phyloP scores from a whole-genome alignment of 2,329 filamentous ascomycete species.

The Orbilia javanica region DNA sequence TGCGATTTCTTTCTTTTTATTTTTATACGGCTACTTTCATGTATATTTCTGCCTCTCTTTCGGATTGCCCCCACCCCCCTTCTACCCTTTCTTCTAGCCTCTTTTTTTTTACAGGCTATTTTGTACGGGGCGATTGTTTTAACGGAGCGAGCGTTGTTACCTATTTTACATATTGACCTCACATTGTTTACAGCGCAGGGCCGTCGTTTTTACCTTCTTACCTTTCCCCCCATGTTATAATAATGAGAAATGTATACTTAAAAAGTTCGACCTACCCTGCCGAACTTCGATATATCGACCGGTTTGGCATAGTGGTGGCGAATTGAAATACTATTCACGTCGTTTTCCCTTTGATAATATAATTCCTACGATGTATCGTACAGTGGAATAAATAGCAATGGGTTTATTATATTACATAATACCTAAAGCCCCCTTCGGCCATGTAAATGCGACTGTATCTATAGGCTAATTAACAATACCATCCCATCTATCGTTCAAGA shows the following conservation, averaged over 20 bases:
- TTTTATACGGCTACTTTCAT: background rate
- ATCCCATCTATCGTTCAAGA: too few relatives aligned
- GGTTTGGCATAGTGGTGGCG: background rate
- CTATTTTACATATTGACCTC: background rate
- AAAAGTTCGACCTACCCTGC: background rate
- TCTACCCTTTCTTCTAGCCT: background rate
- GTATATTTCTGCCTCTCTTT: background rate
- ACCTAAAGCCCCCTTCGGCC: too few relatives aligned
- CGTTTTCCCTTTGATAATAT: background rate
- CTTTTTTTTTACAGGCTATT: background rate
- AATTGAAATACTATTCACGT: background rate
- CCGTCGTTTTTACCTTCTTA: too few relatives aligned
- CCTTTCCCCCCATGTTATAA: too few relatives aligned
- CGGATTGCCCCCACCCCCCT: background rate
- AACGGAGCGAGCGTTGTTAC: background rate
- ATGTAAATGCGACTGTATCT: too few relatives aligned
- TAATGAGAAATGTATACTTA: background rate
- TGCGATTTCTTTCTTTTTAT: background rate
- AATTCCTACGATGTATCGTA: too few relatives aligned
- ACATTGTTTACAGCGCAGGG: too few relatives aligned
- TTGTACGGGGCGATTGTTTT: background rate
- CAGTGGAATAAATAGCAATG: too few relatives aligned
- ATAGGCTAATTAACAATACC: too few relatives aligned
- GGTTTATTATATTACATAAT: too few relatives aligned
- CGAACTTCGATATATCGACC: background rate